Evolutionary conservation across 1,139 yeast genomes (phyloP), one percentile per base, ranked within the genome.

Genomic region (Pichia terricola): DNA sequence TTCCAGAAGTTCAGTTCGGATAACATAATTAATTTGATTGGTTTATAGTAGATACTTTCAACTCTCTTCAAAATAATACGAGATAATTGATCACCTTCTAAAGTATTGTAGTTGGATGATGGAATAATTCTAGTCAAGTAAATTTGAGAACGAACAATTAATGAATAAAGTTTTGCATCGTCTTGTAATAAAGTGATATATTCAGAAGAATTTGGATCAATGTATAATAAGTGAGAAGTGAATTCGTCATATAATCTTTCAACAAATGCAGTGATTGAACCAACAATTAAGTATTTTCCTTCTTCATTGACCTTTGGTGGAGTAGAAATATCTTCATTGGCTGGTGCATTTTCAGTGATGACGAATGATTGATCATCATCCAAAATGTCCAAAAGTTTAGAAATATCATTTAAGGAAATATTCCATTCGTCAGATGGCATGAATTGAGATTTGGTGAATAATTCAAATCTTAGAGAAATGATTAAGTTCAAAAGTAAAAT

Each of bases 161-260:
- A 72, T 46, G 74, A 72, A 69, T 89, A 91, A 46, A 91, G 72
- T 40, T 69, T 69, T 51, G 80, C 73, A 68, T 91, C 98, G 65
- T 89, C 96, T 64, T 84, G 82, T 62, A 94, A 75, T 63, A 97
- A 78, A 55, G 83, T 88, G 54, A 91, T 77, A 65, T 91, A 94
- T 64, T 94, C 98, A 49, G 86, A 81, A 31, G 97, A 85, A 63
- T 91, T 97, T 42, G 96, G 96, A 63, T 91, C 97, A 56, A 87
- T 81, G 56, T 79, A 78, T 63, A 89, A 89, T 57, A 91, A 74
- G 42, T 95, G 87, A 56, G 83, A 79, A 51, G 85, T 84, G 58
- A 89, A 82, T 68, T 94, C 99, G 60, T 91, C 97, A 62, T 89
- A 96, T 54, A 94, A 75, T 65, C 97, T 80, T 68, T 91, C 98